These are phyloP conservation scores for Williopsis jadinii DNA, from an alignment of 1,139 yeast genomes.

Conservation along the genomic window DNA sequence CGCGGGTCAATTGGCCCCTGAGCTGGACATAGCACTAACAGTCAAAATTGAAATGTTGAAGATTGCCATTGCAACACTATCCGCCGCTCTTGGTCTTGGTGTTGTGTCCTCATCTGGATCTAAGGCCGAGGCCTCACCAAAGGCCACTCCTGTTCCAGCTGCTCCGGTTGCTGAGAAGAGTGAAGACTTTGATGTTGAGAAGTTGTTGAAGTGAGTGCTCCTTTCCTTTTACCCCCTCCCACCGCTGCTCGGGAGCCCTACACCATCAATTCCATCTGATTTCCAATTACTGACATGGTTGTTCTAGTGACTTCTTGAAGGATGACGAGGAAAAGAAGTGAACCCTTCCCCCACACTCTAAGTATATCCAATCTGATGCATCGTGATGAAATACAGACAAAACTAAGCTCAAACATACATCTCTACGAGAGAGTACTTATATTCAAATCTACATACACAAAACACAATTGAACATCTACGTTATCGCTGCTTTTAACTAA, in stretches of 20 bases:
- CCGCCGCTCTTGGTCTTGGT: conserved; percentile 31
- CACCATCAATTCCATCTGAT: too few relatives aligned
- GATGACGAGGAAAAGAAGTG: conserved; percentile 12
- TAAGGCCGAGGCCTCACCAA: conserved; percentile 27
- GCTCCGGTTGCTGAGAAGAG: conserved; percentile 12
- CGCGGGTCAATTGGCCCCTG: background rate
- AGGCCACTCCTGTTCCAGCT: conserved; percentile 29
- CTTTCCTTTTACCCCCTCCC: too few relatives aligned
- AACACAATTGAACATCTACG: too few relatives aligned
- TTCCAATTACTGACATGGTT: background rate
- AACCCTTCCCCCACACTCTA: background rate
- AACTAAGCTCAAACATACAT: too few relatives aligned
- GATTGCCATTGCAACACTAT: conserved; percentile 33
- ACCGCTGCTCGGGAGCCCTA: too few relatives aligned
- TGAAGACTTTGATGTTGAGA: conserved; percentile 16
- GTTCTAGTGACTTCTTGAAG: conserved; percentile 14
- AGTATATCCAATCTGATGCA: too few relatives aligned
- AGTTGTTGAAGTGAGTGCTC: conserved; percentile 11
- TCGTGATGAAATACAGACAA: too few relatives aligned
- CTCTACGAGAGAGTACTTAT: too few relatives aligned
- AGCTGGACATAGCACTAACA: background rate
- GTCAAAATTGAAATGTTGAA: conserved; percentile 3
- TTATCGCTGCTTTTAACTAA: too few relatives aligned
- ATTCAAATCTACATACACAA: too few relatives aligned
- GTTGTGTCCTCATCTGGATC: conserved; percentile 14